Percentiles rank a stretch among this genome's conserved stretches.
These are phyloP conservation scores for Ophiostoma novo-ulmi DNA, from an alignment of 2,329 filamentous ascomycete genomes.

Conservation along the genomic window DNA sequence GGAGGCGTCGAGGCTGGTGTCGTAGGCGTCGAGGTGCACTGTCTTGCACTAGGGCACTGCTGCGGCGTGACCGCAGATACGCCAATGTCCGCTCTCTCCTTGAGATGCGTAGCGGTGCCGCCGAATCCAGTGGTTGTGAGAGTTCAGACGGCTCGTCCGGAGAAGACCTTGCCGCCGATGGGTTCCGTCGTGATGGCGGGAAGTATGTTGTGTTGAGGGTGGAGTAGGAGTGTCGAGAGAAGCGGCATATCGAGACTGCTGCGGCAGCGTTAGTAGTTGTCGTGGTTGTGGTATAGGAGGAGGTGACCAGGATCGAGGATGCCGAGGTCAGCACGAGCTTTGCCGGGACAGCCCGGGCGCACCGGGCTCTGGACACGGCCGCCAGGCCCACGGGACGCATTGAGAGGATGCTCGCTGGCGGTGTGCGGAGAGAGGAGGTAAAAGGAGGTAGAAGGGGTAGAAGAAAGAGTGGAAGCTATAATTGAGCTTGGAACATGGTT, in stretches of 20 bases:
- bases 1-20: neutral
- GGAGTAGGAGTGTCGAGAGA: constrained; percentile 1
- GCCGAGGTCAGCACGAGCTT: constrained; percentile 8
- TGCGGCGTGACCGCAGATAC: constrained; percentile 8
- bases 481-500: constrained; percentile 10
- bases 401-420: neutral
- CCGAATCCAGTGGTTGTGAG: neutral
- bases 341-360: constrained; percentile 10
- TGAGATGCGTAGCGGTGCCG: neutral
- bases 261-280: no score
- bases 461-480: neutral
- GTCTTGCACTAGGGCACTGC: neutral
- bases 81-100: neutral
- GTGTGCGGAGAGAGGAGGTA: neutral
- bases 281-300: neutral
- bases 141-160: neutral
- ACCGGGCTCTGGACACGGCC: constrained; percentile 13
- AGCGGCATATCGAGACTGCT: no score
- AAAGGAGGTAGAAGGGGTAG: neutral
- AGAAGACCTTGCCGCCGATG: neutral
- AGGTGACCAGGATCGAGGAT: neutral
- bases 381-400: constrained; percentile 14
- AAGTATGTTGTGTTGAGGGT: neutral
- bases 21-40: neutral
- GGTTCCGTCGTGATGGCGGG: neutral